Evolutionary conservation across 345 rosid species (phyloP), one percentile per base, ranked within the genome.

Genomic region (Fremontodendron californicum): DNA sequence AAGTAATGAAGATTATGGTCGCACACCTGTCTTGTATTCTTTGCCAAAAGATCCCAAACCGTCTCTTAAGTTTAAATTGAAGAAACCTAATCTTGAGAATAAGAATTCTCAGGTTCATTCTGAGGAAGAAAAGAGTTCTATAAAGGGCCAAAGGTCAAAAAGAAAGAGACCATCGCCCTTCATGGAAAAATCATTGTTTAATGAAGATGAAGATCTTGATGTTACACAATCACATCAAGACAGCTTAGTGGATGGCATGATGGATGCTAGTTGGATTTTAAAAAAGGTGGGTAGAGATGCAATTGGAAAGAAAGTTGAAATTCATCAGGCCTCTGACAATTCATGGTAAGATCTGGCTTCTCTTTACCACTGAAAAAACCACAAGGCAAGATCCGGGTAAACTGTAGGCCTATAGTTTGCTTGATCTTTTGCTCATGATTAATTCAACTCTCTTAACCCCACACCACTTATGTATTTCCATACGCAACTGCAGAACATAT

Each of bases 241-340:
- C 83, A 82, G 80, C 82, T 82, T 87, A 77, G 77, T 85, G 83
- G 91, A 89, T 81, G 97, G 90, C 83, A 94, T 93, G 83, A 90
- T 91, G 92, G 97, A 91, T 83, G 99, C 99, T 78, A 92, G 90
- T 85, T 96, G 99, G 99, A 91, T 96, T 81, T 79, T 96, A 78
- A 92, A 92, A 84, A 94, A 87, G 78, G 78, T 96, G 81, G 99
- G 99, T 67, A 94, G 89, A 81, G 98, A 96, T 78, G 94, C 97
- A 10, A 82, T 88, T 82, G 99, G 98, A 16, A 96, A 94, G 89
- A 85, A 88, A 78, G 97, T 94, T 72, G 96, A 92, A 88, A 90
- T 96, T 84, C 98, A 94, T 71, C 94, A 94, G 70, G 86, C 89
- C 77, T 88, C 94, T 2, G 97, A 96, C 74, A 79, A 89, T 87